Evolutionary conservation across 2,329 filamentous ascomycete genomes (phyloP).

Genomic region (Verticillium longisporum): DNA sequence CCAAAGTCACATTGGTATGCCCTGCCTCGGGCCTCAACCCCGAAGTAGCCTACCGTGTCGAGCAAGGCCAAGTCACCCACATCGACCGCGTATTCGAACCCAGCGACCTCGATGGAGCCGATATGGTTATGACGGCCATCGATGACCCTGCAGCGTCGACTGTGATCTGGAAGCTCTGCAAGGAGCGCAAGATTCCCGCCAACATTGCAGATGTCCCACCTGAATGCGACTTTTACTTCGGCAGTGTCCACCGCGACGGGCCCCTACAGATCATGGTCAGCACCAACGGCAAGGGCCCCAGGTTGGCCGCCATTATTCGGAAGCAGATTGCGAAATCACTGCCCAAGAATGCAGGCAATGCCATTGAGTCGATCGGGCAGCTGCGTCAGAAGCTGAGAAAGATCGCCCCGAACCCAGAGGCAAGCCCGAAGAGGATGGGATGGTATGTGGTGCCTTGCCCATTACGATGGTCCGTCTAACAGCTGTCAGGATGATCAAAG

Average conservation of each 20-base stretch:
- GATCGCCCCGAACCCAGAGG: slow-evolving; percentile 63
- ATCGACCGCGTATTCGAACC: slow-evolving; percentile 79
- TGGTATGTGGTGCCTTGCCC: slow-evolving; percentile 49
- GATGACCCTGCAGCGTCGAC: slow-evolving; percentile 88
- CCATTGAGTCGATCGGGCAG: slow-evolving; percentile 77
- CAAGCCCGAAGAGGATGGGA: slow-evolving; percentile 82
- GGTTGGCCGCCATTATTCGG: slow-evolving; percentile 80
- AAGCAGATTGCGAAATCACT: slow-evolving; percentile 71
- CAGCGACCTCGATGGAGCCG: slow-evolving; percentile 70
- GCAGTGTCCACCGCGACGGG: slow-evolving; percentile 88
- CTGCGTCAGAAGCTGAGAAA: slow-evolving; percentile 73
- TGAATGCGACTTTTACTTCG: slow-evolving; percentile 99
- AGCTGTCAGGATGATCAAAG: slow-evolving; percentile 70
- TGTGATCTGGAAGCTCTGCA: slow-evolving; percentile 88
- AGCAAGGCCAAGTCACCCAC: slow-evolving; percentile 69
- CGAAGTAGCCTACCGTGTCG: slow-evolving; percentile 79
- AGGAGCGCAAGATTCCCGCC: slow-evolving; percentile 72
- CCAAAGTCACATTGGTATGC: slow-evolving; percentile 78
- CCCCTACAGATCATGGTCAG: slow-evolving; percentile 98
- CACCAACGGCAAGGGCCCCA: slow-evolving; percentile 93
- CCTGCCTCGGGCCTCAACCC: slow-evolving; percentile 75
- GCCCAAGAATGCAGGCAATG: slow-evolving; percentile 73
- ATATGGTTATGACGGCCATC: slow-evolving; percentile 89
- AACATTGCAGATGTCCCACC: slow-evolving; percentile 96
- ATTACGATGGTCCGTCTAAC: not conserved